A percentile compares a stretch with the other conserved stretches of the same genome.
These are phyloP conservation scores for Astragalus glycyphyllos DNA, from an alignment of 306 rosid species.

Conservation along the genomic window DNA sequence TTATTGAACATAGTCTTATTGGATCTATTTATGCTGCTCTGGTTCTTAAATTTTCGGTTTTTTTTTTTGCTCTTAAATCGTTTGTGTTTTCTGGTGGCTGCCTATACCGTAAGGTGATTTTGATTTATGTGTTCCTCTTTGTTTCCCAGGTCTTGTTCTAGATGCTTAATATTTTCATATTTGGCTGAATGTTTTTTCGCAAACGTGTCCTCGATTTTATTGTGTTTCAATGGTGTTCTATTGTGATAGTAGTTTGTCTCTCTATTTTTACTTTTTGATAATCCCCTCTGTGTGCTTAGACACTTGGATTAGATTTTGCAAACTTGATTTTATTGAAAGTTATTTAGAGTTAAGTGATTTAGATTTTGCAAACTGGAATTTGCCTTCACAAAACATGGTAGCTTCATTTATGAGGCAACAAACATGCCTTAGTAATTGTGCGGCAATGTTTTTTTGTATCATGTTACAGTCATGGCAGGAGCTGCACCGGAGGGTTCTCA, in stretches of 20 bases:
- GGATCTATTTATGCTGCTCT: conserved; percentile 41
- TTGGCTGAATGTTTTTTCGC: not conserved
- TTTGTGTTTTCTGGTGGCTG: not conserved
- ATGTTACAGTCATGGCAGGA: conserved; percentile 75
- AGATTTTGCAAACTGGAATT: not conserved
- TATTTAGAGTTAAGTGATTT: not conserved
- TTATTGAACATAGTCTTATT: conserved; percentile 8
- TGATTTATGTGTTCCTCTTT: not conserved
- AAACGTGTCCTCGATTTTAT: not conserved
- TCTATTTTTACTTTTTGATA: not conserved
- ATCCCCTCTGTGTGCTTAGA: not conserved
- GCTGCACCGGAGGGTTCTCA: conserved; percentile 71
- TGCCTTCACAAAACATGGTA: not conserved
- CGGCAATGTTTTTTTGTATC: conserved; percentile 17
- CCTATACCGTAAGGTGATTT: not conserved
- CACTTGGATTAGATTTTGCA: not conserved
- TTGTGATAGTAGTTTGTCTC: not conserved
- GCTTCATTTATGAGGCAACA: not conserved
- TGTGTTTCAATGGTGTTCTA: not conserved
- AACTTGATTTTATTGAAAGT: not conserved
- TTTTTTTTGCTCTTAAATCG: conserved; percentile 2
- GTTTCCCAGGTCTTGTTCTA: not conserved
- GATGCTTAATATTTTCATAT: not conserved
- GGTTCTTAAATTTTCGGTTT: not conserved
- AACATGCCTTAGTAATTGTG: conserved; percentile 7